Base-by-base conservation (phyloP, 306 rosid species). In the Elaeagnus macrophylla region DNA sequence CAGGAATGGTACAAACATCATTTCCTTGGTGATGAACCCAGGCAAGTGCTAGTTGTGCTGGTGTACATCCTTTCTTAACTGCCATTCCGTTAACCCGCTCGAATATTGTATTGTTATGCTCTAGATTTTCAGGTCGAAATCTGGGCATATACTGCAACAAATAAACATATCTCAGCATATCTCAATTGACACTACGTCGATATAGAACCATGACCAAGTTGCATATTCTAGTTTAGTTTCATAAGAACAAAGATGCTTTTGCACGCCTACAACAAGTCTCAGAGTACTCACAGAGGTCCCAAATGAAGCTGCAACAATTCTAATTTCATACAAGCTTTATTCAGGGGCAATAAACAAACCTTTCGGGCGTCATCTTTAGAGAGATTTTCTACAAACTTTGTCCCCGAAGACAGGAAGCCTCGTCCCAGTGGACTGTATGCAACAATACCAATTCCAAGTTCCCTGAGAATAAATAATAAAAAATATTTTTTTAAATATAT, bases 21-120 rank as follows among this genome's bases (percentile, higher is more conserved):
- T 68, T 77, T 18, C 94, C 88, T 48, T 84, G 83, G 60, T 84
- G 86, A 37, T 76, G 89, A 69, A 81, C 70, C 89, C 83, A 84
- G 1, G 88, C 83, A 55, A 81, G 35, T 13, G 83, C 85, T 37
- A 78, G 79, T 53, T 81, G 88, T 13, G 94, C 37, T 1, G 85
- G 62, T 13, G 85, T 78, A 68, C 88, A 84, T 7, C 78, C 85
- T 39, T 81, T 84, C 67, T 63, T 75, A 51, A 73, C 17, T 37
- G 94, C 94, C 53, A 89, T 41, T 32, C 68, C 93, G 12, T 49
- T 78, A 12, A 89, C 72, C 42, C 40, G 65, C 60, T 84, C 88
- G 14, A 78, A 88, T 67, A 86, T 58, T 5, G 18, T 64, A 53
- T 81, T 65, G 47, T 86, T 86, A 9, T 79, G 76, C 65, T 74